These are phyloP conservation scores for Dactylella cylindrospora DNA, from an alignment of 2,329 filamentous ascomycete species.

Conservation along the genomic window DNA sequence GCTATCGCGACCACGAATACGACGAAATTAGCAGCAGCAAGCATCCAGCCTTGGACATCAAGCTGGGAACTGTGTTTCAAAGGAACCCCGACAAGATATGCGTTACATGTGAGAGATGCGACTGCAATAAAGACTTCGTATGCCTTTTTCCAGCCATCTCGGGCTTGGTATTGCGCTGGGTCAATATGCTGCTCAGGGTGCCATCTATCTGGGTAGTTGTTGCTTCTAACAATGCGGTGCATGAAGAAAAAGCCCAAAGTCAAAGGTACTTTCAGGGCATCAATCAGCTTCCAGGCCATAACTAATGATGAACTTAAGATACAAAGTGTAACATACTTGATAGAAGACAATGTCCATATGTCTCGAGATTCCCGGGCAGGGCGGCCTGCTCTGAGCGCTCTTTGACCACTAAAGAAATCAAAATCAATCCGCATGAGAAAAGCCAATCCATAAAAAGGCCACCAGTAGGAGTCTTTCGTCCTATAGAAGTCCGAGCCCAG, in stretches of 20 bases:
- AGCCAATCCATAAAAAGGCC: slow-evolving; percentile 3
- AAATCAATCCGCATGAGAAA: background rate
- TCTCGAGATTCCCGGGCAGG: background rate
- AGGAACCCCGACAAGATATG: background rate
- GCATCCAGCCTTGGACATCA: background rate
- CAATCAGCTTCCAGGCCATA: background rate
- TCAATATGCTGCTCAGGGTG: background rate
- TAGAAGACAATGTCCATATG: slow-evolving; percentile 1
- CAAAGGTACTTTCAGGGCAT: background rate
- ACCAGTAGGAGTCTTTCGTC: background rate
- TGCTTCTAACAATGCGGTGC: background rate
- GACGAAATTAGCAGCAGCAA: background rate
- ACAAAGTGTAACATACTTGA: background rate
- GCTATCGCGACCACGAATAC: background rate
- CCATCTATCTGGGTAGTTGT: background rate
- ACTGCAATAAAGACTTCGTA: background rate
- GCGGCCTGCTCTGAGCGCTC: background rate
- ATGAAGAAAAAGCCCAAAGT: background rate
- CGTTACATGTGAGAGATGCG: background rate
- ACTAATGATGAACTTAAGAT: background rate
- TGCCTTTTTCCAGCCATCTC: background rate
- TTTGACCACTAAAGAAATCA: background rate
- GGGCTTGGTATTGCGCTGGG: no score
- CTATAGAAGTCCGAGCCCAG: background rate
- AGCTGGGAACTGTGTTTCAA: background rate